Conservation (phyloP, 1,284 basidiomycete genomes). For the Porogramme epimiltina region DNA sequence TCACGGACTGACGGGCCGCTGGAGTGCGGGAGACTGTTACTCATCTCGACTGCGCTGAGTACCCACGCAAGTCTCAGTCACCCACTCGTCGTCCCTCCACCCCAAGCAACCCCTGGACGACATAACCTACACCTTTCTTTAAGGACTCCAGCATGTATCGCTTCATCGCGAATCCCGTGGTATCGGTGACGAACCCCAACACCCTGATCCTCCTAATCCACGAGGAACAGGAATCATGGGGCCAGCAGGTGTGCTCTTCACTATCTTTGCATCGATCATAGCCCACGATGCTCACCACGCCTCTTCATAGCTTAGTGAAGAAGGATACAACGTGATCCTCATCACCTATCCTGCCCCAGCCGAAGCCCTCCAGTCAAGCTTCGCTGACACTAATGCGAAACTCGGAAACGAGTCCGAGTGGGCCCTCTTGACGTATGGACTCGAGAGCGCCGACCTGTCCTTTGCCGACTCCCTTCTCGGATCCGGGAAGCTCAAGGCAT, state of each 20-base stretch:
- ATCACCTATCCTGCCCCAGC: slow-evolving; percentile 30
- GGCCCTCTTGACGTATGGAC: slow-evolving; percentile 43
- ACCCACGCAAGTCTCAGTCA: background rate
- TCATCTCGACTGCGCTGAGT: too few species aligned
- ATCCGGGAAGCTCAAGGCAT: slow-evolving; percentile 32
- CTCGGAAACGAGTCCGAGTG: slow-evolving; percentile 25
- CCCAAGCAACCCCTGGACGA: background rate
- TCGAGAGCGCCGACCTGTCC: slow-evolving; percentile 28
- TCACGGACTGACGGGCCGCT: too few species aligned
- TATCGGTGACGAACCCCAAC: slow-evolving; percentile 30
- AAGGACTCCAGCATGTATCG: slow-evolving; percentile 11
- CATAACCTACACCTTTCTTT: too few species aligned
- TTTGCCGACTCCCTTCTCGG: slow-evolving; percentile 22
- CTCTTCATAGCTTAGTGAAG: slow-evolving; percentile 41
- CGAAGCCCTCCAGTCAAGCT: slow-evolving; percentile 20
- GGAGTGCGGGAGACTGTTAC: too few species aligned
- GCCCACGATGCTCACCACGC: slow-evolving; percentile 1
- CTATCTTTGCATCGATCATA: background rate
- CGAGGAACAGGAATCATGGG: slow-evolving; percentile 35
- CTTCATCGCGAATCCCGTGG: slow-evolving; percentile 29
- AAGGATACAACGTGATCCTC: slow-evolving; percentile 44
- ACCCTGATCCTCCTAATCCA: slow-evolving; percentile 33
- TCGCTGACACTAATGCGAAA: slow-evolving; percentile 14
- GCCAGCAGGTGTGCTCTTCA: slow-evolving; percentile 36
- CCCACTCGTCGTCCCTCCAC: background rate